Evolutionary conservation across 2,329 filamentous ascomycete genomes (phyloP).

Genomic region (Diaporthe amygdali): DNA sequence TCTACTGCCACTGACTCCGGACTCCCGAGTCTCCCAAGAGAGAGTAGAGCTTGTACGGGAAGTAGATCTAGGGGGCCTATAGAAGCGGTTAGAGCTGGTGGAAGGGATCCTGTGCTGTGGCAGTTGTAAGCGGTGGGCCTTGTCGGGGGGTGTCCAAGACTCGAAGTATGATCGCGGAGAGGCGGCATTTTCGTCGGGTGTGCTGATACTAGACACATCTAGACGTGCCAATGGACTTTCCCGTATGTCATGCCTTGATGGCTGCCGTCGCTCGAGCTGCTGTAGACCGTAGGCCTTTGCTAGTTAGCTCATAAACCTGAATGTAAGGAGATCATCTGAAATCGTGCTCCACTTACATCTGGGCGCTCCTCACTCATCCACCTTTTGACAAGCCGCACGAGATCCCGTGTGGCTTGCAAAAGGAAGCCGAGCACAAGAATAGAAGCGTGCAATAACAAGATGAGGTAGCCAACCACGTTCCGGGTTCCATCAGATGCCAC

Average conservation of each 20-base stretch:
- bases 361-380: background rate
- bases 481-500: background rate
- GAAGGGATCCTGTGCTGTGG: background rate
- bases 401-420: background rate
- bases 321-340: background rate
- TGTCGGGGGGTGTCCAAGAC: background rate
- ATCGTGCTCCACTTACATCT: background rate
- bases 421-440: background rate
- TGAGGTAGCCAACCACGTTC: background rate
- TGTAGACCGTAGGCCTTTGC: background rate
- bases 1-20: background rate
- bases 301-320: background rate
- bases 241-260: background rate
- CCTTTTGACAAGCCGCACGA: background rate
- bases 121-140: background rate
- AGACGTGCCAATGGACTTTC: background rate
- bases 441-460: background rate
- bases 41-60: background rate
- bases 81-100: background rate
- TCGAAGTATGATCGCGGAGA: background rate
- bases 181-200: background rate
- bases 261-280: background rate
- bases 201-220: background rate
- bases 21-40: background rate
- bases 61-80: background rate